Conservation (phyloP, 495 filamentous ascomycete genomes). For the Xylaria flabelliformis region DNA sequence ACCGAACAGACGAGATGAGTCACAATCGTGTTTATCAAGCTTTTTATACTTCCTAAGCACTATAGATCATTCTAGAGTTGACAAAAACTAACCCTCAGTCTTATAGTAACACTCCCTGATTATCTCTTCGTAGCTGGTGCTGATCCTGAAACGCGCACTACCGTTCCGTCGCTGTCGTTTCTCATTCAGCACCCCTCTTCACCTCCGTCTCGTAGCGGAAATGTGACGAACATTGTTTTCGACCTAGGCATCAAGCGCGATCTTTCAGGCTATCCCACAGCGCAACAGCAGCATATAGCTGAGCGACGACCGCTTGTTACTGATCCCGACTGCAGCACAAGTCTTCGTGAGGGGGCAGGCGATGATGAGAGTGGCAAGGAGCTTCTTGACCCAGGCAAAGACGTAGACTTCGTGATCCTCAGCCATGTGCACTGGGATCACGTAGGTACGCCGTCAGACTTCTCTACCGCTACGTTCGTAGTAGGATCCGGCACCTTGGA, state of each 20-base stretch:
- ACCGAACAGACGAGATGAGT: not conserved
- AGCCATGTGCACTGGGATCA: conserved; percentile 63
- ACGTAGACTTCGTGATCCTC: conserved; percentile 54
- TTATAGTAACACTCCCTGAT: conserved; percentile 42
- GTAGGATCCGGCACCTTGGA: conserved; percentile 55
- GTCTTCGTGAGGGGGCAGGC: conserved; percentile 34
- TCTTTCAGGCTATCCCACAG: conserved; percentile 44
- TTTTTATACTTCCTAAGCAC: too few relatives aligned
- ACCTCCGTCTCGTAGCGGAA: conserved; percentile 8
- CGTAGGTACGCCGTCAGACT: conserved; percentile 55
- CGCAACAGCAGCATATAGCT: conserved; percentile 48
- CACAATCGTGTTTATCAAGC: not conserved
- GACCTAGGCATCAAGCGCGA: conserved; percentile 57
- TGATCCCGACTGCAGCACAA: conserved; percentile 46
- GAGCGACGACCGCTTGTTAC: conserved; percentile 47
- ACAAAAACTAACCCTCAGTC: conserved; percentile 3
- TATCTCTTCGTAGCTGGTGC: conserved; percentile 44
- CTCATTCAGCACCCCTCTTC: conserved; percentile 41
- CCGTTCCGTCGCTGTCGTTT: conserved; percentile 49
- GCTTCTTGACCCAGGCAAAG: conserved; percentile 33
- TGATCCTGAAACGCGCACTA: conserved; percentile 36
- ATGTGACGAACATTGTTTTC: conserved; percentile 50
- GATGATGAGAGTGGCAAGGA: not conserved
- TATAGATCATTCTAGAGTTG: not conserved
- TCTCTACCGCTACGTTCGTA: conserved; percentile 49